These are phyloP conservation scores for Lagerstroemia speciosa DNA, from an alignment of 345 rosid genomes.

Conservation along the genomic window DNA sequence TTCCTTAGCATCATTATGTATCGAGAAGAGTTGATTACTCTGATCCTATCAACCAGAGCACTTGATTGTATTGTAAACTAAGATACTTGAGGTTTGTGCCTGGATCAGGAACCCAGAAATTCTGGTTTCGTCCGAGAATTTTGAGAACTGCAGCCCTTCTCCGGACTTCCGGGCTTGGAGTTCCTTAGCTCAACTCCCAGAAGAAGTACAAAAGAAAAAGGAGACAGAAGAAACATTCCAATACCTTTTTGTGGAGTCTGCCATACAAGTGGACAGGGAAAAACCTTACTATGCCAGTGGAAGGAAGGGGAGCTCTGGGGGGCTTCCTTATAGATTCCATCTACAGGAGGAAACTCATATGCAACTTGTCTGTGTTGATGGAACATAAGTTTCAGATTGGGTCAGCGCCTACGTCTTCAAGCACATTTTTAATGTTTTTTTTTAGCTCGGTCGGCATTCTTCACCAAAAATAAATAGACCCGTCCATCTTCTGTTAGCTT, in stretches of 20 bases:
- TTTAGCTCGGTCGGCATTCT: background rate
- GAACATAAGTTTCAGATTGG: background rate
- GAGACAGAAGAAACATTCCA: background rate
- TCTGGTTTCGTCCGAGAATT: background rate
- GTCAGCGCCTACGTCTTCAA: background rate
- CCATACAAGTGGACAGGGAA: background rate
- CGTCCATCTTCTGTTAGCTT: background rate
- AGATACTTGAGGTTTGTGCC: too few relatives aligned
- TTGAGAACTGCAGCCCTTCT: background rate
- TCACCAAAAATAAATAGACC: background rate
- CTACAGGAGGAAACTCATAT: background rate
- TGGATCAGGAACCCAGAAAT: background rate
- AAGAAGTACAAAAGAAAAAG: background rate
- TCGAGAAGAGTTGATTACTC: too few relatives aligned
- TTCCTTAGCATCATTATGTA: too few relatives aligned
- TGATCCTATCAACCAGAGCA: too few relatives aligned
- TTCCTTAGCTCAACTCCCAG: background rate
- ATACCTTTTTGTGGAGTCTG: constrained; percentile 10
- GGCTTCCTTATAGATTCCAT: background rate
- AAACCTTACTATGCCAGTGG: background rate
- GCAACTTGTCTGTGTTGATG: background rate
- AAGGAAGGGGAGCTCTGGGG: background rate
- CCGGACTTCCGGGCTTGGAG: background rate
- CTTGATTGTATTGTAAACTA: too few relatives aligned
- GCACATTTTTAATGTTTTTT: too few relatives aligned